Evolutionary conservation across 805 yeast species (phyloP), one percentile per base, ranked within the genome.

Genomic region (Barnettozyma salicaria): DNA sequence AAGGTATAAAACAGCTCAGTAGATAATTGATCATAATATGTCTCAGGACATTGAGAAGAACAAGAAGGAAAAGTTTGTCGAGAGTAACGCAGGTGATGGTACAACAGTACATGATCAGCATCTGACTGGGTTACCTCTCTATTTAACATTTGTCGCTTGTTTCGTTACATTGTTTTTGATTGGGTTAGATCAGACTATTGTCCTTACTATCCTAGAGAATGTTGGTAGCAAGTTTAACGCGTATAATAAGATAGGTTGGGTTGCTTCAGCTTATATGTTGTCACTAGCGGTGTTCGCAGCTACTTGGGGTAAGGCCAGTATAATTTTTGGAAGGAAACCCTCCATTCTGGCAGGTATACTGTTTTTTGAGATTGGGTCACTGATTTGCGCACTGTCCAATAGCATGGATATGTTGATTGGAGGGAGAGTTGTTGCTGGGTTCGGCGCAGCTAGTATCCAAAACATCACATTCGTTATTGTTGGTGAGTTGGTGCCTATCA

Each of bases 391-490:
- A 2, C 43, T 72, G 5, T 58, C 86, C 2, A 52, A 48, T 13
- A 62, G 66, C 19, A 76, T 81, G 76, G 61, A 67, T 37, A 69
- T 73, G 67, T 56, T 82, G 33, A 77, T 81, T 40, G 85, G 78
- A 2, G 88, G 86, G 1, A 67, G 94, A 48, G 78, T 74, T 6
- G 60, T 81, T 17, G 76, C 76, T 35, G 90, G 90, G 34, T 51
- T 76, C 19, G 89, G 88, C 14, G 86, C 78, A 7, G 80, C 83
- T 19, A 82, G 82, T 17, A 67, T 79, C 34, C 77, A 73, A 48
- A 63, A 78, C 3, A 59, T 77, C 56, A 71, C 68, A 5, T 64
- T 70, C 41, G 73, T 79, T 21, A 71, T 81, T 17, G 59, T 70
- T 9, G 67, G 81, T 3, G 85, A 78, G 47, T 17, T 40, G 27